phyloP scores from a whole-genome alignment of 306 rosid species.

The Trifolium dubium region DNA sequence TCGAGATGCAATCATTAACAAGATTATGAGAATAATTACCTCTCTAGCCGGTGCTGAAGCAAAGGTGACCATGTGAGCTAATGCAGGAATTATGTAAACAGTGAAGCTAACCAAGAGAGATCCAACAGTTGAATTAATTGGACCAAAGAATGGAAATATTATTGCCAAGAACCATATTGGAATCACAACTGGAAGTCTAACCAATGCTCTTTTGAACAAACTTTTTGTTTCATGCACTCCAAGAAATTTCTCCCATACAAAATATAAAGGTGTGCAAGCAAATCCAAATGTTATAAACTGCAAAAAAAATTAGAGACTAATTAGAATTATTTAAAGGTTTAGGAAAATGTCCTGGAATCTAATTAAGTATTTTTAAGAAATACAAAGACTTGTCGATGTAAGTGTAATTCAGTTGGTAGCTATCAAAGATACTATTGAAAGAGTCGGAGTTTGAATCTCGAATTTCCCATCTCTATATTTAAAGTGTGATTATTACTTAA shows the following conservation, averaged over 20 bases:
- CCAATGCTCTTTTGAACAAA: constrained; percentile 74
- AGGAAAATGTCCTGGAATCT: too few relatives aligned
- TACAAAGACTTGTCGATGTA: too few relatives aligned
- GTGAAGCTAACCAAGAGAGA: constrained; percentile 98
- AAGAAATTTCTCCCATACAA: constrained; percentile 96
- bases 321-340: too few relatives aligned
- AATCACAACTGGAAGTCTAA: constrained; percentile 88
- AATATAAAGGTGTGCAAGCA: constrained; percentile 97
- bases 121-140: constrained; percentile 95
- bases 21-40: constrained; percentile 45
- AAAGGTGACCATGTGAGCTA: constrained; percentile 94
- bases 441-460: too few relatives aligned
- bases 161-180: constrained; percentile 98
- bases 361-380: too few relatives aligned
- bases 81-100: constrained; percentile 94
- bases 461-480: too few relatives aligned
- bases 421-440: too few relatives aligned
- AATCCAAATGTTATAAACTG: constrained; percentile 99
- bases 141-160: constrained; percentile 96
- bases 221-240: constrained; percentile 89
- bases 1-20: too few relatives aligned
- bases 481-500: too few relatives aligned
- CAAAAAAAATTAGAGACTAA: neutral
- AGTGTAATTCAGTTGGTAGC: too few relatives aligned
- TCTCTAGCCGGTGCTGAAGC: constrained; percentile 82